A percentile compares a stretch with the other conserved stretches of the same genome.
Evolutionary conservation across 2,329 filamentous ascomycete genomes (phyloP).

Genomic region (Tolypocladium tropicale): DNA sequence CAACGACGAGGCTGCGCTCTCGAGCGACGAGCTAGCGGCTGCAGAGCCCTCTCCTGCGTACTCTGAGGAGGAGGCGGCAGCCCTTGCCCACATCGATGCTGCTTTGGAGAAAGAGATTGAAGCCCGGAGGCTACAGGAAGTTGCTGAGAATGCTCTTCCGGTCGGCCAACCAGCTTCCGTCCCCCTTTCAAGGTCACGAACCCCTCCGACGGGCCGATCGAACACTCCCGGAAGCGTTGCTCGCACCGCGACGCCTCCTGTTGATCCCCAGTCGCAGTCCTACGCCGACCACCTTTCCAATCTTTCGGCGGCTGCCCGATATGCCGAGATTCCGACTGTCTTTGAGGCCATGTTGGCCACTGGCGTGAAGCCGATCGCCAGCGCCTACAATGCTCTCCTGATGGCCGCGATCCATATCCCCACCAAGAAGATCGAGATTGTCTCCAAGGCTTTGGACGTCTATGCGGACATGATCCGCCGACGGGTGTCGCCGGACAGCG

Average conservation of each 20-base stretch:
- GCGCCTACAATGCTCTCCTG: conserved; percentile 87
- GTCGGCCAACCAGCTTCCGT: conserved; percentile 26
- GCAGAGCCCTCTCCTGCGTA: conserved; percentile 26
- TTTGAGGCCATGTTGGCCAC: conserved; percentile 86
- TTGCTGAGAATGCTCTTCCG: conserved; percentile 29
- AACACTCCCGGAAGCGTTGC: conserved; percentile 35
- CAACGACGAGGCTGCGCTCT: conserved; percentile 41
- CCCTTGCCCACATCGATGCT: conserved; percentile 74
- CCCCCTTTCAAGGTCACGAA: conserved; percentile 27
- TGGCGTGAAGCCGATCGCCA: conserved; percentile 68
- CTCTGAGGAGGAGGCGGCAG: conserved; percentile 42
- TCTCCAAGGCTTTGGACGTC: conserved; percentile 85
- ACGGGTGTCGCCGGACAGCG: conserved; percentile 67
- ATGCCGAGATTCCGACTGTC: conserved; percentile 78
- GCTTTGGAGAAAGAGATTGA: conserved; percentile 72
- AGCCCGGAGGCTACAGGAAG: conserved; percentile 34
- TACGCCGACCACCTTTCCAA: conserved; percentile 73
- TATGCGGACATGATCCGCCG: conserved; percentile 94
- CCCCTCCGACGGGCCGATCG: conserved; percentile 29
- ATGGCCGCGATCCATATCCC: conserved; percentile 77
- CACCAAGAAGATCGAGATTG: conserved; percentile 67
- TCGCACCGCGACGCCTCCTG: conserved; percentile 50
- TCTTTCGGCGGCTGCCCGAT: conserved; percentile 61
- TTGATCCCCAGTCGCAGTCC: conserved; percentile 53
- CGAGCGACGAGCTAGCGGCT: conserved; percentile 20